Evolutionary conservation across 768 basidiomycete species (phyloP), one percentile per base, ranked within the genome.

Genomic region (Ramaria rubella): DNA sequence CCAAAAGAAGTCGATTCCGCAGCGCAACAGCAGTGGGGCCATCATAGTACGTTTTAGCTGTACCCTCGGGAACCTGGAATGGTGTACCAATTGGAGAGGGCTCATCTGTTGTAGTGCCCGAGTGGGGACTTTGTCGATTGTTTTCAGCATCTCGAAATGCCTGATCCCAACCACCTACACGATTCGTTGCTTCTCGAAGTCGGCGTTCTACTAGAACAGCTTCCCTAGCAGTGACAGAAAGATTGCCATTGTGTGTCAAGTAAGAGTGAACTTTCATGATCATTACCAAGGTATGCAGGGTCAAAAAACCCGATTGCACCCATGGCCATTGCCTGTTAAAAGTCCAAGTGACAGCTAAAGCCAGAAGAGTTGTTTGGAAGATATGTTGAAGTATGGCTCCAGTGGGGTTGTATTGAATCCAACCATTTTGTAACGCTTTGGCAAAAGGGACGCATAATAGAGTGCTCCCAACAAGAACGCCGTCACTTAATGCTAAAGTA

Each of bases 261-360:
- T 97, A 99, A 4, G 93, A 96, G 69, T 99, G 94, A 77, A 95
- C 86, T 72, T 96, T 90, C 91, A 94, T 94, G 63, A 93, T 80
- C 85, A 94, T 85, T 58, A 86, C 81, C 81, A 98, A 74, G 8
- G 88, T 83, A 67, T 97, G 94, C 49, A 93, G 70, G 1, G 88
- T 94, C 49, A 94, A 73, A 69, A 88, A 94, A 5, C 91, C 93
- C 5, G 88, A 90, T 67, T 97, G 94, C 5, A 97, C 94, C 94
- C 94, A 97, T 33, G 92, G 93, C 94, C 94, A 97, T 63, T 93
- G 80, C 50, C 93, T 72, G 62, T 94, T 84, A 67, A 90, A 94
- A 0, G 94, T 96, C 94, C 94, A 97, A 44, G 77, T 83, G 30
- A 98, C 78, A 2, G 87, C 86, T 9, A 76, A 71, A 38, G 77